phyloP scores from a whole-genome alignment of 257 asterid genomes.

The Solanum pinnatisectum region DNA sequence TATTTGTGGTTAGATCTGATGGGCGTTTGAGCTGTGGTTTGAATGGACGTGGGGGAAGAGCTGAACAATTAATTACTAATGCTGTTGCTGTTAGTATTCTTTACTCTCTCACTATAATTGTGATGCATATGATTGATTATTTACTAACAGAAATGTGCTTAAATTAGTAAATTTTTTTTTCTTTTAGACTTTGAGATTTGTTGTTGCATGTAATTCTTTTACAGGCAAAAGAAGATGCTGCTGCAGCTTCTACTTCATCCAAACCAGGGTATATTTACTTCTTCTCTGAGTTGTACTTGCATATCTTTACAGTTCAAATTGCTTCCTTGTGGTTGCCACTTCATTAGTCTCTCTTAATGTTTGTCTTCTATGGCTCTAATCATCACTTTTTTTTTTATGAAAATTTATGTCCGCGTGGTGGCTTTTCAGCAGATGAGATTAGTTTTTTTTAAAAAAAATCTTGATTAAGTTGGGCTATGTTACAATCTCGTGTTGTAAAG shows the following conservation, averaged over 20 bases:
- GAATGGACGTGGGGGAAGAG: slow-evolving; percentile 19
- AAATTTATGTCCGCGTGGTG: neutral
- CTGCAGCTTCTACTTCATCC: slow-evolving; percentile 35
- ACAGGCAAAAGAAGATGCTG: slow-evolving; percentile 38
- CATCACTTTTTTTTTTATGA: neutral
- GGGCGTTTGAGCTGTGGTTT: slow-evolving; percentile 26
- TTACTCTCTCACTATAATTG: neutral
- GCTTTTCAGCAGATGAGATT: neutral
- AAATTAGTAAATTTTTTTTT: neutral
- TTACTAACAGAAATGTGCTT: neutral
- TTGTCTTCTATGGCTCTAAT: neutral
- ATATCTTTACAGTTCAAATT: neutral
- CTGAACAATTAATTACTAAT: slow-evolving; percentile 21
- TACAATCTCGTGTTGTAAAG: neutral
- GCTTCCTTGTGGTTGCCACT: neutral
- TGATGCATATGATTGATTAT: neutral
- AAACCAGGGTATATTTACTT: slow-evolving; percentile 49
- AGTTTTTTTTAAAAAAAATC: neutral
- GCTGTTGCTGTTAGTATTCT: slow-evolving; percentile 48
- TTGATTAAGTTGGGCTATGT: neutral
- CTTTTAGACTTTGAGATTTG: neutral
- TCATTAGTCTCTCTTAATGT: neutral
- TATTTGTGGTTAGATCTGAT: slow-evolving; percentile 21
- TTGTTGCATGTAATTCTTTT: neutral
- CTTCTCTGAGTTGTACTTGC: neutral